Evolutionary conservation across 306 rosid species (phyloP).

Genomic region (Bauhinia variegata): DNA sequence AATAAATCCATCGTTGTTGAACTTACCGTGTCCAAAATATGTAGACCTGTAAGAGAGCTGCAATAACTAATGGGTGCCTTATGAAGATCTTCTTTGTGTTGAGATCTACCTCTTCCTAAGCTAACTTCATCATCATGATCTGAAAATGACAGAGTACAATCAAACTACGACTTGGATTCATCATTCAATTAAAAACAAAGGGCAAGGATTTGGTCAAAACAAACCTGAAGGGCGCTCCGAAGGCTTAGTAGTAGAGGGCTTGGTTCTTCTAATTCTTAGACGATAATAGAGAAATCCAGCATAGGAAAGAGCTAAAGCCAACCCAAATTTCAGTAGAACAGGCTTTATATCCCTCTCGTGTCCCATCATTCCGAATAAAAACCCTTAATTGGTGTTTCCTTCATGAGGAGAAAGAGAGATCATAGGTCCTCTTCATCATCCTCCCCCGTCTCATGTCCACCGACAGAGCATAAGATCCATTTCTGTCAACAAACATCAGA

Average conservation of each 20-base stretch:
- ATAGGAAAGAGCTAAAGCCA: constrained; percentile 73
- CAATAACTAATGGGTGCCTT: constrained; percentile 39
- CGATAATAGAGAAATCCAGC: constrained; percentile 72
- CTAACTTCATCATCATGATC: constrained; percentile 50
- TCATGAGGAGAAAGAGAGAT: constrained; percentile 28
- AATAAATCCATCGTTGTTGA: too few species aligned
- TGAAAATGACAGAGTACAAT: constrained; percentile 32
- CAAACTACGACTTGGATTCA: background rate
- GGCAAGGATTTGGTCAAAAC: background rate
- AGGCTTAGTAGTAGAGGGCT: constrained; percentile 44
- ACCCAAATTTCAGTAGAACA: constrained; percentile 61
- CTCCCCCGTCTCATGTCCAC: constrained; percentile 58
- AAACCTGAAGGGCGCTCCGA: constrained; percentile 52
- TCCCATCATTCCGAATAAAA: constrained; percentile 33
- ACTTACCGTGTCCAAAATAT: constrained; percentile 36
- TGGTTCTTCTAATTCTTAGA: constrained; percentile 48
- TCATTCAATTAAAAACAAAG: background rate
- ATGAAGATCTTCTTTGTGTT: constrained; percentile 28
- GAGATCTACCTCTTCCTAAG: constrained; percentile 33
- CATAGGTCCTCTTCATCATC: constrained; percentile 57
- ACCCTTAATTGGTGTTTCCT: constrained; percentile 27
- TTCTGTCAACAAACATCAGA: constrained; percentile 4
- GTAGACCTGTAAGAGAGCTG: constrained; percentile 43
- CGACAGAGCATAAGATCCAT: constrained; percentile 22
- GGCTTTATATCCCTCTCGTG: constrained; percentile 60